phyloP scores from a whole-genome alignment of 164 flowering plant species.

The Tetracentron sinense region DNA sequence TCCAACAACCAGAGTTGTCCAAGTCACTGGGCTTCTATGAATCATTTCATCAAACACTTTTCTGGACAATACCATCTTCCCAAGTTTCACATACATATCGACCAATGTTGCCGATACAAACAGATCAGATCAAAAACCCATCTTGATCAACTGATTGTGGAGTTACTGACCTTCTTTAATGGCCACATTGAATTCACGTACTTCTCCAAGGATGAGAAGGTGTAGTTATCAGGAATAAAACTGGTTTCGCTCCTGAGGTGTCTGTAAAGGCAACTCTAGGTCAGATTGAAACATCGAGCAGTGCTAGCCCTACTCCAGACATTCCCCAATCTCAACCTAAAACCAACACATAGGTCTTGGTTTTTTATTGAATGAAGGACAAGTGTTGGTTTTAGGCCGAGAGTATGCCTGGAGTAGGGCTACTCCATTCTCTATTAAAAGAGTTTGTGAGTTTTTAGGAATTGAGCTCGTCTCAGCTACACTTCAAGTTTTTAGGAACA shows the following conservation, averaged over 20 bases:
- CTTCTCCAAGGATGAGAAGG: slow-evolving; percentile 54
- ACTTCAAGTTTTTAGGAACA: too few species aligned
- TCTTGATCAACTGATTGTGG: slow-evolving; percentile 46
- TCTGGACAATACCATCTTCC: slow-evolving; percentile 37
- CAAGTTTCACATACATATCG: slow-evolving; percentile 67
- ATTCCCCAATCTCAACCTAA: too few species aligned
- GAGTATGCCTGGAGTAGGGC: too few species aligned
- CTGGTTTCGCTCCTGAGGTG: slow-evolving; percentile 31
- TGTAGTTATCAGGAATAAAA: slow-evolving; percentile 51
- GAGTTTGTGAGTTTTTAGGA: too few species aligned
- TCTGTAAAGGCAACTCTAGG: too few species aligned
- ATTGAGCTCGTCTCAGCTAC: too few species aligned
- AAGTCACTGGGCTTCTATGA: slow-evolving; percentile 52
- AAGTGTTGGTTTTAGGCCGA: too few species aligned
- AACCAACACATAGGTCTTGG: too few species aligned
- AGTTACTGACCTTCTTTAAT: slow-evolving; percentile 45
- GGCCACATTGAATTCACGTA: slow-evolving; percentile 34
- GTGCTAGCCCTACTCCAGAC: too few species aligned
- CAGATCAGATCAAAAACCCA: slow-evolving; percentile 53
- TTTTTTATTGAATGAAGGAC: too few species aligned
- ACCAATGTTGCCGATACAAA: slow-evolving; percentile 64
- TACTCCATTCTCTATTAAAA: too few species aligned
- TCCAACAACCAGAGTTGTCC: slow-evolving; percentile 68
- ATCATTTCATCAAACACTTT: slow-evolving; percentile 72
- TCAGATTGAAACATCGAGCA: too few species aligned